A percentile compares a stretch with the other conserved stretches of the same genome.
These are phyloP conservation scores for Penicillium bialowiezense DNA, from an alignment of 495 filamentous ascomycete genomes.

Conservation along the genomic window DNA sequence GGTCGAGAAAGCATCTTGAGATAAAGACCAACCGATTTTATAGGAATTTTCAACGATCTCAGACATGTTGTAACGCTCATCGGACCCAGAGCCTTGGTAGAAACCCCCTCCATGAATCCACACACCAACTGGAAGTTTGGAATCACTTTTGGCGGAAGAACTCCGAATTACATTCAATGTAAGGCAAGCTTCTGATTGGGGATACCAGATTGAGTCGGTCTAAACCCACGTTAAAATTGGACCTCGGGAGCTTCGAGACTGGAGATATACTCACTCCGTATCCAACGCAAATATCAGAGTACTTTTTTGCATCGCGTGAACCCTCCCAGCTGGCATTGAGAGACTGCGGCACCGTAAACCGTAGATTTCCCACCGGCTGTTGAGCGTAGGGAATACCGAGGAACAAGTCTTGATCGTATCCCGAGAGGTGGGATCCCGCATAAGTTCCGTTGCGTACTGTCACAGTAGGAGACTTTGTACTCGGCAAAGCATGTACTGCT, in stretches of 20 bases:
- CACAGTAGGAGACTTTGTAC: constrained; percentile 12
- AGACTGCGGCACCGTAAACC: constrained; percentile 47
- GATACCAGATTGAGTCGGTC: constrained; percentile 46
- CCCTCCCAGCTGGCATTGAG: constrained; percentile 42
- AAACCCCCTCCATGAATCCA: constrained; percentile 65
- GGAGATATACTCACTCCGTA: constrained; percentile 31
- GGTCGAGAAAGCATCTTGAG: neutral
- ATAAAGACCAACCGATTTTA: constrained; percentile 33
- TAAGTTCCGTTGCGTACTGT: constrained; percentile 39
- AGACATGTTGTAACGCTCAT: constrained; percentile 54
- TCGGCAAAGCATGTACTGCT: constrained; percentile 12
- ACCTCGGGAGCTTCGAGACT: neutral
- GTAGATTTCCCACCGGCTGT: constrained; percentile 39
- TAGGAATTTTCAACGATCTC: constrained; percentile 51
- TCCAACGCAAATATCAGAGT: constrained; percentile 50
- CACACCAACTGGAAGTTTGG: constrained; percentile 45
- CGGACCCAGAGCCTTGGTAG: constrained; percentile 42
- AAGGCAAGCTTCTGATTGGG: constrained; percentile 51
- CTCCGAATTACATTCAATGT: constrained; percentile 54
- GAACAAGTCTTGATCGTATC: constrained; percentile 46
- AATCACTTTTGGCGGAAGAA: constrained; percentile 27
- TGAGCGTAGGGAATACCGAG: constrained; percentile 49
- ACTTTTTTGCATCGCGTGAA: constrained; percentile 41
- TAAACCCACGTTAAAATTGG: neutral
- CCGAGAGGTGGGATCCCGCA: constrained; percentile 27